Percentiles rank a stretch among this genome's conserved stretches.
Conservation (phyloP, 2,329 filamentous ascomycete genomes). For the Gnomoniopsis sp. region DNA sequence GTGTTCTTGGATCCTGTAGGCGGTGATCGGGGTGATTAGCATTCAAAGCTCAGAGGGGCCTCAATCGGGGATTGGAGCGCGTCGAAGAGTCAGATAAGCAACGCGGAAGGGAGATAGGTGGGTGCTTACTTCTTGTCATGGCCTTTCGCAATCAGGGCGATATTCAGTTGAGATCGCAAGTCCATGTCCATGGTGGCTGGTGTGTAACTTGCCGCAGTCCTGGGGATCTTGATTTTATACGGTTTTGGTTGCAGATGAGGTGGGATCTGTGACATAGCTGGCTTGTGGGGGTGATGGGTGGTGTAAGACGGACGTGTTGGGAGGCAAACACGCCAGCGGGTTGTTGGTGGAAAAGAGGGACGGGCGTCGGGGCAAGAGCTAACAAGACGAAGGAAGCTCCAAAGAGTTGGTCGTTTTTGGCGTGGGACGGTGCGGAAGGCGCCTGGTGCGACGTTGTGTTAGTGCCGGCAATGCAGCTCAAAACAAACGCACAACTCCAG, state of each 20-base stretch:
- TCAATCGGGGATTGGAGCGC: background rate
- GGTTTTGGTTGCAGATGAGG: conserved; percentile 30
- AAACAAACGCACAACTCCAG: no score
- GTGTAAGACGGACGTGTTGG: conserved; percentile 6
- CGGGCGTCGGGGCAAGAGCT: background rate
- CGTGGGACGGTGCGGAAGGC: no score
- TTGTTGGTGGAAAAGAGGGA: background rate
- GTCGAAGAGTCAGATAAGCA: background rate
- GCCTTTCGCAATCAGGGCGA: conserved; percentile 53
- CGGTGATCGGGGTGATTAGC: conserved; percentile 9
- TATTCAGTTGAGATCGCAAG: conserved; percentile 60
- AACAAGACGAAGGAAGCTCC: background rate
- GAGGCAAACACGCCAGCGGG: background rate
- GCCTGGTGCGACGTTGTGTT: no score
- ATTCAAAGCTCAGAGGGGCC: background rate
- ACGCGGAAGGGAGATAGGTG: background rate
- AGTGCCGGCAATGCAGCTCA: no score
- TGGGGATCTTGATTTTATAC: conserved; percentile 59
- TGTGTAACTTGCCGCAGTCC: conserved; percentile 57
- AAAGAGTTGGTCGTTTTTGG: background rate
- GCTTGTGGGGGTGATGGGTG: conserved; percentile 9
- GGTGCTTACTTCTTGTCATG: conserved; percentile 53
- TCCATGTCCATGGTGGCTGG: conserved; percentile 60
- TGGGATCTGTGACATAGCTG: conserved; percentile 19
- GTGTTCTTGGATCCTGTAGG: conserved; percentile 57